Evolutionary conservation across 2,329 filamentous ascomycete genomes (phyloP).

Genomic region (Talaromyces sp.): DNA sequence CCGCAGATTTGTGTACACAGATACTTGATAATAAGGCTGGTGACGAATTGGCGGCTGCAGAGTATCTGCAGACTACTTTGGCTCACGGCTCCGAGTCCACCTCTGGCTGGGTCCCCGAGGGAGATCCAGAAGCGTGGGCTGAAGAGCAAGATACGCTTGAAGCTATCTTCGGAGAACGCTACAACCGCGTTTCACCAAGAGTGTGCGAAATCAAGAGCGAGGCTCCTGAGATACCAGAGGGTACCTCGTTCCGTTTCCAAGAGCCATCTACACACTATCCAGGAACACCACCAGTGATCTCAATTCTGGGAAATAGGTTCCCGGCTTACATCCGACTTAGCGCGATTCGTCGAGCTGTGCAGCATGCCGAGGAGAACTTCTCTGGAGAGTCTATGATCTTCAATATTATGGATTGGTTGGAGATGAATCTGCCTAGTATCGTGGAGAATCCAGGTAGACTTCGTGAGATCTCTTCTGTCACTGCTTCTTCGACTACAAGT

Average conservation of each 20-base stretch:
- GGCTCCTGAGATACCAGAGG: conserved; percentile 45
- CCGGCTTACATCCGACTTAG: conserved; percentile 94
- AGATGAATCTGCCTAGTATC: conserved; percentile 78
- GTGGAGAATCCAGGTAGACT: conserved; percentile 82
- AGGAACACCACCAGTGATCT: conserved; percentile 65
- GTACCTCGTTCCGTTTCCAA: conserved; percentile 66
- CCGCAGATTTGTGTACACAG: conserved; percentile 78
- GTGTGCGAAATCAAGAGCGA: conserved; percentile 73
- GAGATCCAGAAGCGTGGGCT: conserved; percentile 67
- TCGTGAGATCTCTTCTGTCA: conserved; percentile 78
- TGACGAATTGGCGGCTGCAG: conserved; percentile 77
- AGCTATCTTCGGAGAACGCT: conserved; percentile 81
- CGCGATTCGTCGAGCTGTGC: conserved; percentile 75
- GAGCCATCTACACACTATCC: conserved; percentile 74
- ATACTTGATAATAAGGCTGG: conserved; percentile 70
- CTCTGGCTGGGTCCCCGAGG: conserved; percentile 18
- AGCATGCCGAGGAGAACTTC: conserved; percentile 70
- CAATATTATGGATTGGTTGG: conserved; percentile 87
- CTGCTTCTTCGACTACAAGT: conserved; percentile 51
- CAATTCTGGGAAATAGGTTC: conserved; percentile 67
- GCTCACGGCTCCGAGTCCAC: conserved; percentile 48
- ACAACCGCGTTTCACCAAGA: conserved; percentile 61
- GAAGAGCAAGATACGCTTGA: conserved; percentile 84
- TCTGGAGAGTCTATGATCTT: conserved; percentile 89
- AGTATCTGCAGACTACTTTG: conserved; percentile 73